Evolutionary conservation across 1,139 yeast genomes (phyloP).

Genomic region (Lodderomyces orthopsilosis): DNA sequence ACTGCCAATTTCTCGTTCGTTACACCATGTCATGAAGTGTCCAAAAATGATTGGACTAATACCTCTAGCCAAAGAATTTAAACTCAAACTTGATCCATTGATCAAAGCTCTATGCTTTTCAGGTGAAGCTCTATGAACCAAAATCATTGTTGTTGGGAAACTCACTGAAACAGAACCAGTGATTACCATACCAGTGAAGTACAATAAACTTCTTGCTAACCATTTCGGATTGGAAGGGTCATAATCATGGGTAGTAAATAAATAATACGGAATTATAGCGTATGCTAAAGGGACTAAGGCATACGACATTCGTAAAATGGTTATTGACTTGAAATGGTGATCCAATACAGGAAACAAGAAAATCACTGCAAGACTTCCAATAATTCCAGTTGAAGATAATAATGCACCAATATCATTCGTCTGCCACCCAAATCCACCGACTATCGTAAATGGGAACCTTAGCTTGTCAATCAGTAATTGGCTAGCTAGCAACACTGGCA

Average conservation of each 20-base stretch:
- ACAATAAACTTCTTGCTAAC: slow-evolving; percentile 23
- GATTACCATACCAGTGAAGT: slow-evolving; percentile 26
- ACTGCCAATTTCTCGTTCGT: slow-evolving; percentile 42
- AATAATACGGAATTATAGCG: slow-evolving; percentile 47
- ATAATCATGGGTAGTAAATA: slow-evolving; percentile 40
- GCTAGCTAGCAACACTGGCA: slow-evolving; percentile 60
- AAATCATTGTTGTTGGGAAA: slow-evolving; percentile 41
- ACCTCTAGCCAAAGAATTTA: slow-evolving; percentile 55
- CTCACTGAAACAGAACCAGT: slow-evolving; percentile 32
- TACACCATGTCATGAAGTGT: slow-evolving; percentile 48
- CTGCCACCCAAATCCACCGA: slow-evolving; percentile 32
- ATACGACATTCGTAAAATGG: slow-evolving; percentile 41
- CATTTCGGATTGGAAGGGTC: slow-evolving; percentile 23
- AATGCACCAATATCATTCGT: slow-evolving; percentile 52
- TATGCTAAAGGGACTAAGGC: slow-evolving; percentile 48
- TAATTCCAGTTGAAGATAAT: slow-evolving; percentile 54
- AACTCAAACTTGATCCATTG: slow-evolving; percentile 49
- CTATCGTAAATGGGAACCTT: slow-evolving; percentile 34
- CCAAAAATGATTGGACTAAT: slow-evolving; percentile 63
- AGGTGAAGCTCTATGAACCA: slow-evolving; percentile 49
- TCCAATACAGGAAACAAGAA: slow-evolving; percentile 57
- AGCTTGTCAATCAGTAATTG: slow-evolving; percentile 28
- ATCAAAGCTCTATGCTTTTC: slow-evolving; percentile 47
- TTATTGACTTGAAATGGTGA: slow-evolving; percentile 43
- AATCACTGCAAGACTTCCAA: slow-evolving; percentile 52